phyloP scores from a whole-genome alignment of 2,329 filamentous ascomycete genomes.

The Aspergillus ochraceus region DNA sequence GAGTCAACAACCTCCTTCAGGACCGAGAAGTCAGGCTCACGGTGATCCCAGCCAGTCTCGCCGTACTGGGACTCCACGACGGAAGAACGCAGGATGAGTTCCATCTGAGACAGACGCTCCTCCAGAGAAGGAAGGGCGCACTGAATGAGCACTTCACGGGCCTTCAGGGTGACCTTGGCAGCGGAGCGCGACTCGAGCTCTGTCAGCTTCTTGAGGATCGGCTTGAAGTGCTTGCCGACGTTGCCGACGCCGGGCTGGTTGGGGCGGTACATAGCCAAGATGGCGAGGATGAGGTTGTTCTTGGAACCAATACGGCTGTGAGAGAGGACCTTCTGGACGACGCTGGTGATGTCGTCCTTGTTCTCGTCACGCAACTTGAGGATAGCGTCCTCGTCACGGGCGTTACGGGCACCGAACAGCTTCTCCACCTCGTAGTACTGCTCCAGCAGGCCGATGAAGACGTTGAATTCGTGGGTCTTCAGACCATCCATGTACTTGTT shows the following conservation, averaged over 20 bases:
- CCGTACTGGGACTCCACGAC: constrained; percentile 97
- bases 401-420: constrained; percentile 80
- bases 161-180: constrained; percentile 95
- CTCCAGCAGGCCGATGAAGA: constrained; percentile 77
- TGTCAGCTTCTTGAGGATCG: constrained; percentile 78
- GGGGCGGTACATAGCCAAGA: constrained; percentile 90
- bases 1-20: constrained; percentile 99
- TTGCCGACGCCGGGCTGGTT: constrained; percentile 91
- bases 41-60: constrained; percentile 94
- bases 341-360: constrained; percentile 83
- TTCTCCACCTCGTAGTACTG: constrained; percentile 81
- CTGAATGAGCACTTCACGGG: constrained; percentile 94
- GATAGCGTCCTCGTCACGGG: constrained; percentile 90
- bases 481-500: constrained; percentile 80
- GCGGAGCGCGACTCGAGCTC: constrained; percentile 85
- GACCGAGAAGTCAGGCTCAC: constrained; percentile 83
- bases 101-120: constrained; percentile 94
- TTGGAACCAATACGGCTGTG: constrained; percentile 91
- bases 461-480: constrained; percentile 83
- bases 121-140: constrained; percentile 94
- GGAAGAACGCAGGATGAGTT: constrained; percentile 93
- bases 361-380: constrained; percentile 92
- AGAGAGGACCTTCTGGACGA: constrained; percentile 86
- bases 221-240: constrained; percentile 82
- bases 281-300: constrained; percentile 88